Base-by-base conservation (phyloP, 163 green algal species). In the Prototheca wickerhamii region DNA sequence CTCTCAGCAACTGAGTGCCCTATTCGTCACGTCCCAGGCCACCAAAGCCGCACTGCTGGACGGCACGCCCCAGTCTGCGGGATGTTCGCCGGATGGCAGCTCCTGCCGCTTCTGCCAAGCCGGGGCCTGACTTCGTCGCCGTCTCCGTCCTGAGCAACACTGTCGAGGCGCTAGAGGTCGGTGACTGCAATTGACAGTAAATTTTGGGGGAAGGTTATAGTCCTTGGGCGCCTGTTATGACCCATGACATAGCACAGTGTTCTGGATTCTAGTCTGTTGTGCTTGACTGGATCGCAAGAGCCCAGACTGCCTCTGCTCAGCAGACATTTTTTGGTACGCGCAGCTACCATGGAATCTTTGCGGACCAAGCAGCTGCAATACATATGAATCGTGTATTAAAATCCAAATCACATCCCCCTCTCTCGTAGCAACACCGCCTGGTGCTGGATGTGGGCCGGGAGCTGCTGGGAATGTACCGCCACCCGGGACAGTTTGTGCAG, bases 401-500 rank as follows among this genome's bases (percentile, higher is more conserved):
- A n/a, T n/a, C n/a, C n/a, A n/a, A n/a, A n/a, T n/a, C n/a, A n/a
- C n/a, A n/a, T n/a, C n/a, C n/a, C n/a, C n/a, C n/a, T n/a, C 46
- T 21, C 46, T 30, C 23, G 46, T 18, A 54, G 46, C 46, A 54
- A 54, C 46, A 54, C 23, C 12, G 46, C 15, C 1, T 54, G 49
- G 33, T 70, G 42, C 21, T 66, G 55, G 53, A 37, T 29, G 56
- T 58, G 3, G 54, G 44, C 33, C 34, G 49, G 30, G 46, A 65
- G 43, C 29, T 82, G 0, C 79, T 73, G 6, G 65, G 70, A 7
- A 71, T 58, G 6, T 95, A 93, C 75, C 86, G 78, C 6, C 89
- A 79, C 52, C 74, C 88, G 0, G 91, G 91, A 0, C 91, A 97
- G 74, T 98, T 86, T 72, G 91, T 78, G 17, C 61, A 82, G 70